Base-by-base conservation (phyloP, 192 early-diverging fungal species). In the Coemansia sp. region DNA sequence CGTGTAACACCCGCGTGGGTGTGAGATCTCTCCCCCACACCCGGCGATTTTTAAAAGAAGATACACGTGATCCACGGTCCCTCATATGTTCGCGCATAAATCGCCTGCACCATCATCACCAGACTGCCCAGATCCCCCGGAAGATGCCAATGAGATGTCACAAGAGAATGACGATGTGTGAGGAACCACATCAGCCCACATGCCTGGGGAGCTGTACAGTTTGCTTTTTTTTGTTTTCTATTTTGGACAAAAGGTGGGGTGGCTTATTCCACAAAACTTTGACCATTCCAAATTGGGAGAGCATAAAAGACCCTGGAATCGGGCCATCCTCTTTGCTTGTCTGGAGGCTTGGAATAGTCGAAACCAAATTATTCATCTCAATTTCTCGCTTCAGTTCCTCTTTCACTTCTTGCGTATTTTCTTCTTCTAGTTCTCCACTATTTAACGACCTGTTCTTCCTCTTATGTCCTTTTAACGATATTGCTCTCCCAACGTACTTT, bases 291-390 rank as follows among this genome's bases (percentile, higher is more conserved):
- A 53, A 55, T 67, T 39, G 20, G 34, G 47, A 38, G 43, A 31
- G 57, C 57, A 60, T 36, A 60, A 60, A 60, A 60, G 57, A 60
- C 57, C 57, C 57, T 60, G 57, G 31, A 60, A 34, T 60, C 31
- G 57, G 57, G 31, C 31, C 57, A 60, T 60, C 57, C 57, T 60
- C 57, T 60, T 52, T 16, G 34, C 29, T 57, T 33, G 31, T 18
- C 7, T 24, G 31, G 57, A 60, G 57, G 57, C 57, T 60, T 60
- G 57, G 15, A 60, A 33, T 60, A 33, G 57, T 60, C 13, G 57
- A 60, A 60, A 60, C 29, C 31, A 20, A 57, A 50, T 34, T 50
- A 33, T 33, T 46, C 41, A 8, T 13, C 29, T 31, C 31, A 36
- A 36, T 52, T 20, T 29, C 1, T 33, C n/a, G 12, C 10, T 50